Base-by-base conservation (phyloP, 176 grass and related monocot species). In the Carex kokanica region DNA sequence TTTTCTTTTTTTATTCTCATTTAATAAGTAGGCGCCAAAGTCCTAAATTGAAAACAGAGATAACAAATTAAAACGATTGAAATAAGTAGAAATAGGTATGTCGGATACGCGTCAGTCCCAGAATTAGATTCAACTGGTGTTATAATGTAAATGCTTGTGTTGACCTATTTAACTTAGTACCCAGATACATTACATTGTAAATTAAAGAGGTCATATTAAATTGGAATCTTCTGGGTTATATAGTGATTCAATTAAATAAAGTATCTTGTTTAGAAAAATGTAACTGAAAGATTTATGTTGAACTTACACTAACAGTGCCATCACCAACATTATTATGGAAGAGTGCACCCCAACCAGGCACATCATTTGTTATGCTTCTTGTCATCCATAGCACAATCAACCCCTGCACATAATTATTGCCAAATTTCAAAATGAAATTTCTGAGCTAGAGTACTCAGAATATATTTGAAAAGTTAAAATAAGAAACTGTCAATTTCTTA, bases 381-480 rank as follows among this genome's bases (percentile, higher is more conserved):
- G 90, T 94, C 95, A 97, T 97, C 95, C 95, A 97, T 58, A 98
- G 84, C 20, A 88, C 64, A 73, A 94, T 89, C 12, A 98, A 80
- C 56, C 83, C 83, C 92, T 97, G 87, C 64, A 88, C 72, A 60
- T 47, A 72, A 49, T 86, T 14, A 72, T 51, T 60, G 5, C 14
- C 62, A 14, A 58, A 81, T 18, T 32, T 34, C 25, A 56, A 56
- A 78, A 78, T 55, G 5, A 56, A 56, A 32, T 55, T 55, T 78
- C 34, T 78, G 31, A 32, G 24, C 49, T 31, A 29, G 49, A 31
- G n/a, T 55, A 2, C 51, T 0, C 17, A 34, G 24, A 77, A 55
- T 11, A 31, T 31, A 16, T 55, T 75, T 52, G 14, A 17, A 40
- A 38, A 53, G 49, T 47, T 43, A 41, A 36, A 81, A 63, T 62